phyloP scores from a whole-genome alignment of 2,329 filamentous ascomycete genomes.

The Epichloe uncinata region DNA sequence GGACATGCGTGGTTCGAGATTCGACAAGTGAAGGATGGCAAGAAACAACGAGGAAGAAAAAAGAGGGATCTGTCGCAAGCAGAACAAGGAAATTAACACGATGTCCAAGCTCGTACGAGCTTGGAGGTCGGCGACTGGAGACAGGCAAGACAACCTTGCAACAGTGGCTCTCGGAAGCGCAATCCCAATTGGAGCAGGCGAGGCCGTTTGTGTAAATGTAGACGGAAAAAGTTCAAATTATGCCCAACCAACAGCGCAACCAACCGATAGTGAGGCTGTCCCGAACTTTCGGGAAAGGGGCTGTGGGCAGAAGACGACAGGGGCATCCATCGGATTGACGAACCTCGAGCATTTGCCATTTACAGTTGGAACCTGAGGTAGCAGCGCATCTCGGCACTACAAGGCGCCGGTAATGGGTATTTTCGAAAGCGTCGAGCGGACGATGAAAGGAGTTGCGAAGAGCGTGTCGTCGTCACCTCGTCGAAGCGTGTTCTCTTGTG shows the following conservation, averaged over 20 bases:
- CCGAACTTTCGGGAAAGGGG: not conserved
- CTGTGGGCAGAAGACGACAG: not conserved
- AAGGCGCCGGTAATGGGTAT: not conserved
- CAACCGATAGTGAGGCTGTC: too few relatives aligned
- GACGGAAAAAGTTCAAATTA: not conserved
- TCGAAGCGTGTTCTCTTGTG: not conserved
- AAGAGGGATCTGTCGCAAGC: too few relatives aligned
- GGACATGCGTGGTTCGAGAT: not conserved
- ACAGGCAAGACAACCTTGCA: not conserved
- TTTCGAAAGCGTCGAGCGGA: not conserved
- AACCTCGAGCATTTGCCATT: slow-evolving; percentile 1
- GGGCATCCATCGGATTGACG: not conserved
- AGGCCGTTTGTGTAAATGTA: not conserved
- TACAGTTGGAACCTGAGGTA: not conserved
- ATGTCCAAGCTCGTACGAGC: too few relatives aligned
- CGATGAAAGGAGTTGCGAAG: not conserved
- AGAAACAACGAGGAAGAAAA: not conserved
- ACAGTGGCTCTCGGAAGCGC: not conserved
- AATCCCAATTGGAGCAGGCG: not conserved
- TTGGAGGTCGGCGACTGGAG: too few relatives aligned
- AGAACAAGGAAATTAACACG: too few relatives aligned
- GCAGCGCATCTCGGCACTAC: slow-evolving; percentile 4
- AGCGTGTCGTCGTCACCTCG: not conserved
- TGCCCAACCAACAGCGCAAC: not conserved
- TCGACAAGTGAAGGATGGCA: not conserved